Evolutionary conservation across 2,329 filamentous ascomycete genomes (phyloP).

Genomic region (Aotearoamyces nothofagi): DNA sequence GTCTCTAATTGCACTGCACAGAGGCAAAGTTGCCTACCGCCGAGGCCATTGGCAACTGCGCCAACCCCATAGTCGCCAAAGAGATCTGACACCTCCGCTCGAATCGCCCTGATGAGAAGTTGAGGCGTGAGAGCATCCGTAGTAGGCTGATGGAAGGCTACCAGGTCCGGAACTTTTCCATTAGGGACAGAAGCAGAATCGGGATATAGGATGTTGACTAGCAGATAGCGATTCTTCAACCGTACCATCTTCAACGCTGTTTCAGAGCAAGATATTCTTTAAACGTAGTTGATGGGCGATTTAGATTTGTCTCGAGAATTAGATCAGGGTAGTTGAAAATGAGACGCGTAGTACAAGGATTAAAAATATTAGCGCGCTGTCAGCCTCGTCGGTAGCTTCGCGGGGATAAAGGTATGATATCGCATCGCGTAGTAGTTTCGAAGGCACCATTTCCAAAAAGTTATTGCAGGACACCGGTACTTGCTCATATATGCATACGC

Average conservation of each 20-base stretch:
- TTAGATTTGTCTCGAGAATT: too few species aligned
- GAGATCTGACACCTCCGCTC: slow-evolving; percentile 51
- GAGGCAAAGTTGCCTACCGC: slow-evolving; percentile 31
- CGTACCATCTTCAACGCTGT: slow-evolving; percentile 57
- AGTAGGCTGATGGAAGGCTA: slow-evolving; percentile 69
- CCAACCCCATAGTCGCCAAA: slow-evolving; percentile 87
- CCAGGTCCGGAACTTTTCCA: slow-evolving; percentile 34
- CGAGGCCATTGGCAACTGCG: slow-evolving; percentile 51
- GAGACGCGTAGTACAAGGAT: too few species aligned
- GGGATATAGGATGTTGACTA: slow-evolving; percentile 89
- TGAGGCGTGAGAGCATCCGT: slow-evolving; percentile 53
- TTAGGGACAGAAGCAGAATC: slow-evolving; percentile 27
- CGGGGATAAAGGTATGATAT: too few species aligned
- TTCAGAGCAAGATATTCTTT: too few species aligned
- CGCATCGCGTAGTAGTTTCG: too few species aligned
- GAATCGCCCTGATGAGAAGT: slow-evolving; percentile 52
- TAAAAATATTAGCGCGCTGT: too few species aligned
- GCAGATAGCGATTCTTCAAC: slow-evolving; percentile 87
- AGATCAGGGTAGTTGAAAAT: too few species aligned
- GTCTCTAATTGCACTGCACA: not conserved
- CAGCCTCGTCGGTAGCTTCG: too few species aligned
- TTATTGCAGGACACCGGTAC: too few species aligned
- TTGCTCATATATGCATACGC: too few species aligned
- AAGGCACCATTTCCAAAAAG: too few species aligned
- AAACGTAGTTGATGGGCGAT: too few species aligned